phyloP scores from a whole-genome alignment of 805 yeast species.

The Candida odintsovae region DNA sequence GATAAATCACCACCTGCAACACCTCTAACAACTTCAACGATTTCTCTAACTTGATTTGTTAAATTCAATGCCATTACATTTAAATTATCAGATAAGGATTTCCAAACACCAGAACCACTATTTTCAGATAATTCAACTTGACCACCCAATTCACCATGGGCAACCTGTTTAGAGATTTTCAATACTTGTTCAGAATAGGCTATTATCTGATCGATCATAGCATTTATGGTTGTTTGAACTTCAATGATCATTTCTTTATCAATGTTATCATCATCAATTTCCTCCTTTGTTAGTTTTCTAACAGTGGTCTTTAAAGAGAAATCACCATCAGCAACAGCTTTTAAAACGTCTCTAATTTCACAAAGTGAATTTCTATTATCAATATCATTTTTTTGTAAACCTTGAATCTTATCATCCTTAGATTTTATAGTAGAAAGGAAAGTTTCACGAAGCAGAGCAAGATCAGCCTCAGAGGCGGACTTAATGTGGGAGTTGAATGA shows the following conservation, averaged over 20 bases:
- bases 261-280: slow-evolving; percentile 46
- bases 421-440: neutral
- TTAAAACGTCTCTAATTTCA: slow-evolving; percentile 48
- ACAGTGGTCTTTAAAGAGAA: slow-evolving; percentile 72
- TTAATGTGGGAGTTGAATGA: slow-evolving; percentile 1
- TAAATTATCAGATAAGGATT: slow-evolving; percentile 75
- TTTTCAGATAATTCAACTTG: slow-evolving; percentile 75
- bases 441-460: slow-evolving; percentile 2
- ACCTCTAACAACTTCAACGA: slow-evolving; percentile 87
- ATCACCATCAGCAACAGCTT: slow-evolving; percentile 86
- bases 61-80: slow-evolving; percentile 85
- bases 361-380: slow-evolving; percentile 1
- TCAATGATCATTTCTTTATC: slow-evolving; percentile 41
- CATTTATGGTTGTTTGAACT: slow-evolving; percentile 73
- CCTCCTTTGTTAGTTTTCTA: slow-evolving; percentile 34
- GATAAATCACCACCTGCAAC: slow-evolving; percentile 88
- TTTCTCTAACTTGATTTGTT: slow-evolving; percentile 83
- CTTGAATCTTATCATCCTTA: slow-evolving; percentile 1
- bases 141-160: slow-evolving; percentile 87
- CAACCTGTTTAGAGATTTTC: slow-evolving; percentile 83
- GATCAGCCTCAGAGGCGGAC: slow-evolving; percentile 3
- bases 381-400: neutral
- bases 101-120: slow-evolving; percentile 68
- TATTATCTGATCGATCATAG: slow-evolving; percentile 83
- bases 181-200: slow-evolving; percentile 54